Evolutionary conservation across 2,329 filamentous ascomycete species (phyloP), one percentile per base, ranked within the genome.

Genomic region (Xylaria multiplex): DNA sequence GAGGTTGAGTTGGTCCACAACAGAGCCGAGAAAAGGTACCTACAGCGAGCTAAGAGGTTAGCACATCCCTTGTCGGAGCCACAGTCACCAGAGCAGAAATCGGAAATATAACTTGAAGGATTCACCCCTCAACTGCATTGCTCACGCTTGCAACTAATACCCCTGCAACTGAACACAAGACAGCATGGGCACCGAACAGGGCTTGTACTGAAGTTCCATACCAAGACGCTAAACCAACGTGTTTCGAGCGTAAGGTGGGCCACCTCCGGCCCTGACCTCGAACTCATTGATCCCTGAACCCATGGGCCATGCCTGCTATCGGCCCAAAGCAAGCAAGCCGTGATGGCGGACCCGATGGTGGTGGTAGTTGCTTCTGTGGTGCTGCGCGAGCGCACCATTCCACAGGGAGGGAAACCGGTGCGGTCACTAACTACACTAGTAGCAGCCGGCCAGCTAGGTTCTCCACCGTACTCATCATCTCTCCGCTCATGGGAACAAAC

Each of bases 31-130:
- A 50, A 27, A 24, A 67, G 40, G 65, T 63, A 63, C 54, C 54
- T 57, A 61, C 61, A 59, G 55, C 40, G 46, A 68, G 62, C 65
- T 65, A 62, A 62, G 66, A 58, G 55, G 54, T 63, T 59, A 66
- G 66, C 46, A 68, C 60, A 59, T 63, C 63, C 56, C 62, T 70
- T 46, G 63, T 69, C 69, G 79, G 81, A 80, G 79, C 78, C 81
- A 79, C 79, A 77, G 78, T 78, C 76, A 77, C 79, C 80, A 80
- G 80, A 81, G 75, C 80, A 80, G 76, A 80, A 74, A 79, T 82
- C 80, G 81, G 81, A 80, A 82, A 81, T 82, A 83, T 82, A 79
- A 82, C 82, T 77, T 82, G 75, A 79, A 78, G 76, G 74, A 73
- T 70, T 72, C 76, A 76, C 77, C 75, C 76, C 76, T 74, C 73